phyloP scores from a whole-genome alignment of 179 eudicot genomes.

The Actinidia arguta region DNA sequence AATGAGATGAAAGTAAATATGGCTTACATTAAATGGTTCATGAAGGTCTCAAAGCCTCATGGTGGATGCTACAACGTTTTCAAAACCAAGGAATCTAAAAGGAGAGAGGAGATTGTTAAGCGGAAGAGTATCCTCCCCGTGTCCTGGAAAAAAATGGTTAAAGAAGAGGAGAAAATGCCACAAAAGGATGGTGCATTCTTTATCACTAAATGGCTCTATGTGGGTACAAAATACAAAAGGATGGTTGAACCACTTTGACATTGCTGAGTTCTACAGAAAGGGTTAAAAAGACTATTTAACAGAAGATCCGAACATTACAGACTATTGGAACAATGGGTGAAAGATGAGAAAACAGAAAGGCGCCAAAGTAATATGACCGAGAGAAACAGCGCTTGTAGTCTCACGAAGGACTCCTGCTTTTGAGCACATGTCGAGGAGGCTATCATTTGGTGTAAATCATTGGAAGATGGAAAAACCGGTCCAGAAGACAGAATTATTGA shows the following conservation, averaged over 20 bases:
- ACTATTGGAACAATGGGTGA: conserved; percentile 61
- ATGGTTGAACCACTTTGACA: conserved; percentile 83
- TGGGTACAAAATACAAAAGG: conserved; percentile 60
- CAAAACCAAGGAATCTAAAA: conserved; percentile 32
- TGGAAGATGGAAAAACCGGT: conserved; percentile 14
- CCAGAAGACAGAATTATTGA: neutral
- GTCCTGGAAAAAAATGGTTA: conserved; percentile 55
- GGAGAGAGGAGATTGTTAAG: conserved; percentile 38
- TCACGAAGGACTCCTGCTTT: conserved; percentile 76
- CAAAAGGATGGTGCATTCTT: conserved; percentile 53
- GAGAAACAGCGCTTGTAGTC: conserved; percentile 50
- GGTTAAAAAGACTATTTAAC: conserved; percentile 53
- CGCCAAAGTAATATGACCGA: conserved; percentile 1
- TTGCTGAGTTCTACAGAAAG: conserved; percentile 68
- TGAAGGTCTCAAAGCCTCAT: conserved; percentile 30
- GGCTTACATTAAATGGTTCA: conserved; percentile 58
- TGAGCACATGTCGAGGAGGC: conserved; percentile 87
- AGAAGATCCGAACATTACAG: conserved; percentile 60
- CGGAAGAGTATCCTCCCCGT: conserved; percentile 41
- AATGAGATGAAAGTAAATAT: conserved; percentile 33
- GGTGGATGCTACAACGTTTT: conserved; percentile 70
- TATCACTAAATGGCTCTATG: conserved; percentile 46
- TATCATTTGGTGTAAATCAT: neutral
- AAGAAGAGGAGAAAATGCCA: conserved; percentile 41
- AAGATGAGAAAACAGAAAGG: conserved; percentile 15